phyloP scores from a whole-genome alignment of 2,329 filamentous ascomycete genomes.

The Gaeumannomyces tritici region DNA sequence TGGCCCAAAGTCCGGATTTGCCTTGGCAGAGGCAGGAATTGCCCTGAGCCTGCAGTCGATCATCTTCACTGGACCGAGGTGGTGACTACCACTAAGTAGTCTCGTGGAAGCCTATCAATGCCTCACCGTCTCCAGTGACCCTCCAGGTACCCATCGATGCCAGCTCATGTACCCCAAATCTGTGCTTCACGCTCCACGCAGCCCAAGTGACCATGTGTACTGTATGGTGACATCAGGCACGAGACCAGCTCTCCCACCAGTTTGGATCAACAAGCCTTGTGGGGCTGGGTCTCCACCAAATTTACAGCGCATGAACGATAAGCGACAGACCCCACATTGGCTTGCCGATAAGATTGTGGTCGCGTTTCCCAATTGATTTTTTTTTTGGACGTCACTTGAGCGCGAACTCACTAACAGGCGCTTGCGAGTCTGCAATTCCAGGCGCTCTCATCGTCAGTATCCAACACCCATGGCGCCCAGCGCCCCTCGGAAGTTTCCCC shows the following conservation, averaged over 20 bases:
- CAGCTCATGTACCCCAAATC: not conserved
- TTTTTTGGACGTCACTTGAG: not conserved
- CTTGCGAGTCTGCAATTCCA: not conserved
- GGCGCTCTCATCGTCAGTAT: not conserved
- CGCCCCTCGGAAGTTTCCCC: constrained; percentile 28
- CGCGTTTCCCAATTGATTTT: not conserved
- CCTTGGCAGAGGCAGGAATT: too few species aligned
- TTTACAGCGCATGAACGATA: not conserved
- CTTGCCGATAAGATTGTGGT: not conserved
- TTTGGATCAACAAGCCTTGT: not conserved
- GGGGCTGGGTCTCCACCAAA: not conserved
- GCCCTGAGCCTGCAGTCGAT: not conserved
- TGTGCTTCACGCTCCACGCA: not conserved
- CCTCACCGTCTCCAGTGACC: not conserved
- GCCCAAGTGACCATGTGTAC: not conserved
- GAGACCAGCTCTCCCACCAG: not conserved
- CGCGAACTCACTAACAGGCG: not conserved
- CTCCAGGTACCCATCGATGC: too few species aligned
- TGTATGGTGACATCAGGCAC: not conserved
- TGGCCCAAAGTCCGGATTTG: too few species aligned
- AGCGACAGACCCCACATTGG: not conserved
- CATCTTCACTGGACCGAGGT: not conserved
- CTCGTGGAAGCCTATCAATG: not conserved
- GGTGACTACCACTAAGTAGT: not conserved
- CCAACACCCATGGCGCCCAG: not conserved